Evolutionary conservation across 2,329 filamentous ascomycete species (phyloP).

Genomic region (Diaporthe humulicola): DNA sequence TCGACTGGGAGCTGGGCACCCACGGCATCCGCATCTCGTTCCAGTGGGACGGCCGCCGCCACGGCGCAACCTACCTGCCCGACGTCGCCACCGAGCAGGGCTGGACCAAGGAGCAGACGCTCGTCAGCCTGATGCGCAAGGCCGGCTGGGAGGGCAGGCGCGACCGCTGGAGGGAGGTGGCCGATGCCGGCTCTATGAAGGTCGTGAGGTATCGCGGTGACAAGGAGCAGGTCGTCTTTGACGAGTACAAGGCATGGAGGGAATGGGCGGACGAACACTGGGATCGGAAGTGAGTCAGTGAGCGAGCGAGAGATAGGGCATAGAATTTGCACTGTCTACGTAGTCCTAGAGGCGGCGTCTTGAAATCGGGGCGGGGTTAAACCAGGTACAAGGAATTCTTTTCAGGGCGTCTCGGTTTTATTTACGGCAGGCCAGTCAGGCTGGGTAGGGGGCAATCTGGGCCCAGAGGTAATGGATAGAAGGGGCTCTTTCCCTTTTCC

Average conservation of each 20-base stretch:
- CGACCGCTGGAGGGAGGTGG: constrained; percentile 83
- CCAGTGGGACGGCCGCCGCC: constrained; percentile 77
- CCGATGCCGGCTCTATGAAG: constrained; percentile 64
- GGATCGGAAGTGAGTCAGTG: constrained; percentile 3
- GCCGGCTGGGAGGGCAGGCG: constrained; percentile 90
- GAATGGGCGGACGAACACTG: constrained; percentile 71
- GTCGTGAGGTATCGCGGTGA: constrained; percentile 90
- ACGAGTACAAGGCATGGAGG: constrained; percentile 84
- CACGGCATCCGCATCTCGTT: constrained; percentile 93
- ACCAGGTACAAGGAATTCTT: constrained; percentile 8
- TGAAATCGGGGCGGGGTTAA: not conserved
- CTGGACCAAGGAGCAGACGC: constrained; percentile 93
- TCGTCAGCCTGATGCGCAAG: constrained; percentile 93
- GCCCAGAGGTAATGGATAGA: constrained; percentile 12
- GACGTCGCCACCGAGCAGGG: constrained; percentile 93
- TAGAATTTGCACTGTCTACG: not conserved
- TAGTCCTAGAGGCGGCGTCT: not conserved
- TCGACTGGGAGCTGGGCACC: constrained; percentile 88
- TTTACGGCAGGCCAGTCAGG: not conserved
- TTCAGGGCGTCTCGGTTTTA: constrained; percentile 14
- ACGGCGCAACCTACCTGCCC: constrained; percentile 91
- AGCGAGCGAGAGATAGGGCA: not conserved
- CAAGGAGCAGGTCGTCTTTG: constrained; percentile 78
- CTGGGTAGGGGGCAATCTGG: not conserved
- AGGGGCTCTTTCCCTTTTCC: not conserved